Evolutionary conservation across 208 protist species (phyloP), one percentile per base, ranked within the genome.

Genomic region (Porcisia deanei): DNA sequence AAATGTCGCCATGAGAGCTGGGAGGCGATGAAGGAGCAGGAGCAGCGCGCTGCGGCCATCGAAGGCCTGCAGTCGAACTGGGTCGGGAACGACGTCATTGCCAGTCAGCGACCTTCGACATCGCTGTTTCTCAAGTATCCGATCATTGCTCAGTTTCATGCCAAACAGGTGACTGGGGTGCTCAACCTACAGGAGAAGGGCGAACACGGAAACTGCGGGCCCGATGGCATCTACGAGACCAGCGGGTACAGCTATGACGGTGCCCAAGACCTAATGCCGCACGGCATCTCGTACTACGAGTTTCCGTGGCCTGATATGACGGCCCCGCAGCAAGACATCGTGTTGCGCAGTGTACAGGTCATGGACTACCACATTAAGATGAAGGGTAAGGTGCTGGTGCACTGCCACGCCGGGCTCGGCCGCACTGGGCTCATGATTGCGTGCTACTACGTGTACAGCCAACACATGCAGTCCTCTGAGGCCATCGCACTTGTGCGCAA

Each of bases 271-370:
- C 72, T 97, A 22, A 97, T 98, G 92, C 84, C 84, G 63, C 81
- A 96, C 65, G 86, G 85, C 49, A 95, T 98, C 75, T 84, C 79
- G 52, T 97, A 95, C 82, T 97, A 97, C 73, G 92, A 96, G 77
- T 98, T 97, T 71, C 91, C 93, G 16, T 98, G 91, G 89, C 90
- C 90, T 2, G 95, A 98, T 82, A 97, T 98, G 93, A 94, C 90
- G 8, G 89, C 92, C 6, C 95, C 95, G 67, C 76, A 97, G 77
- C 86, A 95, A 73, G 90, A 97, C 73, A 80, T 97, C 16, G 93
- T 97, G 45, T 75, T 98, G 77, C 86, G 90, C 73, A 96, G 91
- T 71, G 91, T 98, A 25, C 93, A 98, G 77, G 88, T 96, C 74
- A 98, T 98, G 91, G 86, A 95, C 82, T 93, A 89, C 70, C 92